Base-by-base conservation (phyloP, 768 basidiomycete genomes). In the Psilocybe tampanensis region DNA sequence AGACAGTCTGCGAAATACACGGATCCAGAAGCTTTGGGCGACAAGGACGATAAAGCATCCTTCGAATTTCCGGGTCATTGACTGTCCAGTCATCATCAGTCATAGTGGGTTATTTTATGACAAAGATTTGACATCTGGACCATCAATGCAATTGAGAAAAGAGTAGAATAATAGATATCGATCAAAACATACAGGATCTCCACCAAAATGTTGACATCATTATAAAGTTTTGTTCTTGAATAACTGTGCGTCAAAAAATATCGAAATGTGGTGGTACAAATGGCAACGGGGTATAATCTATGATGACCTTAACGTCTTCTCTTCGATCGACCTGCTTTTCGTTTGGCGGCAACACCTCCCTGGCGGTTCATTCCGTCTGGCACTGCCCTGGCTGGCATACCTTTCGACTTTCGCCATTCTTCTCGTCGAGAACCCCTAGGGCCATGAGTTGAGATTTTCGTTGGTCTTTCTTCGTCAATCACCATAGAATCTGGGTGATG, bases 371-470 rank as follows among this genome's bases (percentile, higher is more conserved):
- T 80, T 32, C 81, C 83, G 39, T 69, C 75, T 8, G 78, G 68
- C 58, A 76, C 77, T 8, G 82, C 77, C 61, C 81, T 69, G 22
- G 85, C 72, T 8, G 75, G 66, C 70, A 91, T 66, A 26, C 94
- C 94, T 68, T 94, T 95, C 21, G 92, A 88, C 54, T 74, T 74
- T 68, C 92, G 77, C 94, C 94, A 95, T 61, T 85, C 79, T 68
- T 94, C 93, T 60, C 90, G 79, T 58, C 94, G 77, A 47, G 90
- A 89, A 48, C 80, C 76, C 29, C 92, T 84, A 2, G 87, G 82
- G 12, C 93, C 94, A 64, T 94, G 91, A 2, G 94, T 95, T 8
- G 93, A 94, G 60, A 94, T 78, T 19, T 68, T 69, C 47, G 68
- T 68, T 3, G 73, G 50, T 55, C 64, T 62, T 44, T 71, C 70